Conservation (phyloP, 2,329 filamentous ascomycete genomes). For the Lomentospora prolificans region DNA sequence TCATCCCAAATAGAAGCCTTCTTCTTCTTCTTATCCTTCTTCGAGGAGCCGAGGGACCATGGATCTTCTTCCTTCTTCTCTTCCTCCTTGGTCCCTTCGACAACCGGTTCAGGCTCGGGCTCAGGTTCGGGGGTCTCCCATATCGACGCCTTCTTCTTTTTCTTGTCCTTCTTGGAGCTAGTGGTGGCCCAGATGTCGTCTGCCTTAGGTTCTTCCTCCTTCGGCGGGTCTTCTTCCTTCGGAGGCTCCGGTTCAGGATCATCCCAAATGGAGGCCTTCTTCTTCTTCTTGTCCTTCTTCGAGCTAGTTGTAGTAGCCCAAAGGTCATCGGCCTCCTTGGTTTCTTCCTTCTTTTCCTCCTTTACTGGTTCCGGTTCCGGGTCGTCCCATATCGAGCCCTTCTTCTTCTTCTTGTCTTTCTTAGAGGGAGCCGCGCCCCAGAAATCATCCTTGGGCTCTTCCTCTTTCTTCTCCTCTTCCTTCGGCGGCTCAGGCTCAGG, state of each 20-base stretch:
- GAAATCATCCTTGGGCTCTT: constrained; percentile 10
- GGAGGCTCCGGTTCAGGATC: constrained; percentile 14
- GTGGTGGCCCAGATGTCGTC: constrained; percentile 13
- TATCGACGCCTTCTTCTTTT: constrained; percentile 19
- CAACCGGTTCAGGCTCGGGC: constrained; percentile 11
- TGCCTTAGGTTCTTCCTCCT: constrained; percentile 11
- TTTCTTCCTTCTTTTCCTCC: not conserved
- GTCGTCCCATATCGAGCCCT: constrained; percentile 17
- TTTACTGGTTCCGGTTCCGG: constrained; percentile 3
- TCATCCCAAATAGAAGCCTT: constrained; percentile 8
- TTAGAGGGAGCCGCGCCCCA: constrained; percentile 17
- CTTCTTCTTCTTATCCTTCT: constrained; percentile 13
- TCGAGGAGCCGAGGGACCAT: constrained; percentile 3
- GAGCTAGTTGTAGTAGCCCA: not conserved
- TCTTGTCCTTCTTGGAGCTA: constrained; percentile 20
- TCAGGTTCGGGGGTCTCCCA: constrained; percentile 12
- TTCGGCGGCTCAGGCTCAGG: constrained; percentile 14
- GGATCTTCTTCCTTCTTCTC: constrained; percentile 12
- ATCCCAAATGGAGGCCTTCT: constrained; percentile 16
- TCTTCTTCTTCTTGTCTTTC: constrained; percentile 29
- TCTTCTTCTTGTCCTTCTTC: no score
- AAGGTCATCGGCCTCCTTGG: constrained; percentile 14
- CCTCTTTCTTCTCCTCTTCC: no score
- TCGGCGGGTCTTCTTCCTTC: constrained; percentile 19
- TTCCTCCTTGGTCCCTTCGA: constrained; percentile 12